phyloP scores from a whole-genome alignment of 2,329 filamentous ascomycete genomes.

The Arthrobotrys conoides region DNA sequence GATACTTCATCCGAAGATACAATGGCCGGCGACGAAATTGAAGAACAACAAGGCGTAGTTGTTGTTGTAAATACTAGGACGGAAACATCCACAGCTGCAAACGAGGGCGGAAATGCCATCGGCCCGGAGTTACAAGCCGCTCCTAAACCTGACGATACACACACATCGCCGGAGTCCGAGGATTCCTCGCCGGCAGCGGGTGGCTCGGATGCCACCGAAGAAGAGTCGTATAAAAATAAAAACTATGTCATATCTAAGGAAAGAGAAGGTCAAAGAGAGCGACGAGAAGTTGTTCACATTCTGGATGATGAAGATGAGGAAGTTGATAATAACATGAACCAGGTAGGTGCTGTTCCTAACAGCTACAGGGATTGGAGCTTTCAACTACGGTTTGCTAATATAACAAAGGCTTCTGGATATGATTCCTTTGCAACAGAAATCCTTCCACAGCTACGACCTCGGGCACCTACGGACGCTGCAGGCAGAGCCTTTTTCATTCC shows the following conservation, averaged over 20 bases:
- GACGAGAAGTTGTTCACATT: constrained; percentile 31
- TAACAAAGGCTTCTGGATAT: constrained; percentile 28
- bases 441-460: constrained; percentile 41
- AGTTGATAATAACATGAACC: constrained; percentile 26
- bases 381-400: not conserved
- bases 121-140: constrained; percentile 32
- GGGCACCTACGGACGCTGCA: constrained; percentile 36
- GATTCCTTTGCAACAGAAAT: constrained; percentile 49
- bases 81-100: constrained; percentile 9
- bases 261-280: constrained; percentile 18
- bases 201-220: constrained; percentile 45
- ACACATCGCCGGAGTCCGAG: constrained; percentile 48
- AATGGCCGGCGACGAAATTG: constrained; percentile 50
- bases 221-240: constrained; percentile 55
- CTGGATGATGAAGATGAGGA: constrained; percentile 33
- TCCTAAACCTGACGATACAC: constrained; percentile 43
- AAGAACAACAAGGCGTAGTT: constrained; percentile 2
- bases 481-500: constrained; percentile 53
- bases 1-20: constrained; percentile 54
- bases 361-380: not conserved
- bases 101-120: constrained; percentile 18
- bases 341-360: constrained; percentile 13
- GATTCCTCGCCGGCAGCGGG: constrained; percentile 38
- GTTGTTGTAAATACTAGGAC: constrained; percentile 12
- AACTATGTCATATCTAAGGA: constrained; percentile 59